Percentiles rank a stretch among this genome's conserved stretches.
Evolutionary conservation across 192 early-diverging fungal species (phyloP).

Genomic region (Linnemannia zychae): DNA sequence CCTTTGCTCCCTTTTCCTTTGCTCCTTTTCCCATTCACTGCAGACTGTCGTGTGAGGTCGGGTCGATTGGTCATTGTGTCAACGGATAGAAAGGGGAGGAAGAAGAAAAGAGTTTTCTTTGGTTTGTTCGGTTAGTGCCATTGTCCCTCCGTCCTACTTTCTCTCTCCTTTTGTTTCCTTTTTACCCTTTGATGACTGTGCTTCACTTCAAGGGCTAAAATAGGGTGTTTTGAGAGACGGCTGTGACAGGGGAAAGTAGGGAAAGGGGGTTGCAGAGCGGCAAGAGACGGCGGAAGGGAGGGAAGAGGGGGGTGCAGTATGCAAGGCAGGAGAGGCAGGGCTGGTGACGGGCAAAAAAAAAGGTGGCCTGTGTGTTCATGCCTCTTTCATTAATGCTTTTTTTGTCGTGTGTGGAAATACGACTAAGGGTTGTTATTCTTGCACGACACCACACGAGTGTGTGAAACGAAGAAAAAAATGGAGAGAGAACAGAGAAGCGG

Average conservation of each 20-base stretch:
- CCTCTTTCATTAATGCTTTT: not conserved
- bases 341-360: not conserved
- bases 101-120: not conserved
- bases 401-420: not conserved
- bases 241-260: not conserved
- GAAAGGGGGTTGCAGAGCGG: not conserved
- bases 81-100: not conserved
- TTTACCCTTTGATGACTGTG: not conserved
- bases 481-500: not conserved
- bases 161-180: not conserved
- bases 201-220: not conserved
- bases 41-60: not conserved
- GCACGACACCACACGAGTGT: slow-evolving; percentile 8
- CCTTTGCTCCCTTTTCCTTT: not conserved
- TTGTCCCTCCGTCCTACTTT: not conserved
- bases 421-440: not conserved
- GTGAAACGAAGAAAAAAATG: not conserved
- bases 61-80: not conserved
- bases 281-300: not conserved
- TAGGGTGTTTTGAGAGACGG: not conserved
- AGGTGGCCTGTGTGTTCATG: slow-evolving; percentile 6
- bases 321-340: not conserved
- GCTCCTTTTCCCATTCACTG: not conserved
- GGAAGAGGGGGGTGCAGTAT: not conserved
- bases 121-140: not conserved